Percentiles rank a stretch among this genome's conserved stretches.
Conservation (phyloP, 1,139 yeast genomes). For the Nakaseomyces glabratus region DNA sequence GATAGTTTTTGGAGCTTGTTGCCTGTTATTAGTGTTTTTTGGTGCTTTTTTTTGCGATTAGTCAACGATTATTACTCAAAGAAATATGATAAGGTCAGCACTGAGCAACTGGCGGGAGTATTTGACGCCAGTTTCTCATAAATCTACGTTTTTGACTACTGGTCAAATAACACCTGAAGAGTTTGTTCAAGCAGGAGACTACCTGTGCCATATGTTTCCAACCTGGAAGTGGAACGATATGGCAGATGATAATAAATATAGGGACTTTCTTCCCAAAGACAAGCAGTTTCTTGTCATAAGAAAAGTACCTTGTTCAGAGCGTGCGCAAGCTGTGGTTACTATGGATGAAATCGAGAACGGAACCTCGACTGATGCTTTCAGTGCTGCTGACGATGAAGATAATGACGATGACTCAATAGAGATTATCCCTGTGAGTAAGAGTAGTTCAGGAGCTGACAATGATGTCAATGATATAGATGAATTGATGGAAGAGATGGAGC, state of each 20-base stretch:
- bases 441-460: slow-evolving; percentile 7
- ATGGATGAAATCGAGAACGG: slow-evolving; percentile 34
- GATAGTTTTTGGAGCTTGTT: no score
- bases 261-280: slow-evolving; percentile 72
- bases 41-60: no score
- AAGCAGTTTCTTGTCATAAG: slow-evolving; percentile 81
- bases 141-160: slow-evolving; percentile 69
- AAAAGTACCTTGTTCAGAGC: slow-evolving; percentile 76
- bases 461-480: slow-evolving; percentile 35
- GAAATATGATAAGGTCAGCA: slow-evolving; percentile 56
- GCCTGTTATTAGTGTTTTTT: no score
- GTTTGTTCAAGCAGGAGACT: slow-evolving; percentile 88
- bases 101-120: slow-evolving; percentile 83
- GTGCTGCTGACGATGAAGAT: slow-evolving; percentile 27
- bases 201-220: slow-evolving; percentile 80
- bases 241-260: slow-evolving; percentile 35
- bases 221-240: slow-evolving; percentile 84
- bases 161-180: slow-evolving; percentile 95
- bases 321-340: slow-evolving; percentile 57
- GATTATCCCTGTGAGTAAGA: slow-evolving; percentile 7
- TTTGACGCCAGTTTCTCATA: slow-evolving; percentile 79
- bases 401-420: slow-evolving; percentile 13
- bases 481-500: slow-evolving; percentile 34
- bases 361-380: slow-evolving; percentile 34
- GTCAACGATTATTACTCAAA: no score